Evolutionary conservation across 805 yeast species (phyloP).

Genomic region (Cyberlindnera americana): DNA sequence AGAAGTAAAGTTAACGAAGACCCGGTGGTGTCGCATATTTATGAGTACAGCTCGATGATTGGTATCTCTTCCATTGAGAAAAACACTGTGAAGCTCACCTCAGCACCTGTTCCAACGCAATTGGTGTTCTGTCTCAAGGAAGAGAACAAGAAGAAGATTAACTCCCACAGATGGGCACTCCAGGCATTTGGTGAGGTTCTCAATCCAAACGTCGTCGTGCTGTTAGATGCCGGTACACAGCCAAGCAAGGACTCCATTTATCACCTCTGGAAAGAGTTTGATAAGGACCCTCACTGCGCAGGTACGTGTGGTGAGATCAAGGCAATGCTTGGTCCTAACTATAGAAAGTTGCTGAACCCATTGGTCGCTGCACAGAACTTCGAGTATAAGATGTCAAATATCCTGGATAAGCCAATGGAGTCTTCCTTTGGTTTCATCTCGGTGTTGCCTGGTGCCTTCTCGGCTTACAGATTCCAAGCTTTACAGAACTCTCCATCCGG

Average conservation of each 20-base stretch:
- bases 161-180: constrained; percentile 96
- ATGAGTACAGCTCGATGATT: constrained; percentile 90
- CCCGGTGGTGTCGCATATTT: constrained; percentile 80
- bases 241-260: constrained; percentile 83
- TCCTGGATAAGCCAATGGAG: constrained; percentile 93
- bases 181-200: constrained; percentile 85
- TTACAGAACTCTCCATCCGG: constrained; percentile 65
- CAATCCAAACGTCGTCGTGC: constrained; percentile 76
- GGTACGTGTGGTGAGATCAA: constrained; percentile 98
- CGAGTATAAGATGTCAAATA: constrained; percentile 93
- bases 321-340: constrained; percentile 70
- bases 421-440: constrained; percentile 91
- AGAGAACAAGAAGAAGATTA: constrained; percentile 82
- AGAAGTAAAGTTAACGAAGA: constrained; percentile 83
- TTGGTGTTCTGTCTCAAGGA: constrained; percentile 87
- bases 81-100: constrained; percentile 60
- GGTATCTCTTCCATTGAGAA: constrained; percentile 70
- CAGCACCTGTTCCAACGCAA: constrained; percentile 79
- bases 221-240: constrained; percentile 92
- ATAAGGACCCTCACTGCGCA: constrained; percentile 72
- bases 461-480: constrained; percentile 88
- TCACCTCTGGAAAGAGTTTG: constrained; percentile 86
- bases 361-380: constrained; percentile 95
- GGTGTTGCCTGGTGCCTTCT: constrained; percentile 94
- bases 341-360: constrained; percentile 65